phyloP scores from a whole-genome alignment of 768 basidiomycete genomes.

The Wakefieldia striispora region DNA sequence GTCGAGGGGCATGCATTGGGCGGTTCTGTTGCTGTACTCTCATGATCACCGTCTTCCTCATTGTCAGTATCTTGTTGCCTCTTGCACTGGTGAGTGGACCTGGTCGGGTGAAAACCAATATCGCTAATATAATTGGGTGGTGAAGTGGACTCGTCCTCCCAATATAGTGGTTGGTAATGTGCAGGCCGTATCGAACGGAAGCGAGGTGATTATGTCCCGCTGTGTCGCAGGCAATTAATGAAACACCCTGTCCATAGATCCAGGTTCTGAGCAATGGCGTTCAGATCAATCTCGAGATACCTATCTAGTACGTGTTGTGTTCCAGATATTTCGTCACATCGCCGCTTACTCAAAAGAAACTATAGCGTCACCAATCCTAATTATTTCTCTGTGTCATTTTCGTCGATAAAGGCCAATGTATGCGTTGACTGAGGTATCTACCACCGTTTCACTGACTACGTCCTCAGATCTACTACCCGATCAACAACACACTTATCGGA shows the following conservation, averaged over 20 bases:
- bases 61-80: conserved; percentile 63
- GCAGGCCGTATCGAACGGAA: conserved; percentile 36
- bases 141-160: conserved; percentile 77
- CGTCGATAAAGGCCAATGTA: conserved; percentile 62
- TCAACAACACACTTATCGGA: conserved; percentile 67
- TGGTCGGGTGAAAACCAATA: background rate
- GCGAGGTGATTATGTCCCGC: conserved; percentile 40
- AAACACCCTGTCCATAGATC: conserved; percentile 32
- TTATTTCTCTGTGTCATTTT: conserved; percentile 68
- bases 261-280: conserved; percentile 44
- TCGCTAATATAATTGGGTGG: conserved; percentile 3
- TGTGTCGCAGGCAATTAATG: conserved; percentile 10
- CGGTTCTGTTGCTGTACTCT: conserved; percentile 77
- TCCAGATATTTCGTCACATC: background rate
- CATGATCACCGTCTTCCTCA: conserved; percentile 60
- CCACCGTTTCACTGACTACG: conserved; percentile 3
- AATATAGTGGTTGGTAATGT: conserved; percentile 57
- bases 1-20: conserved; percentile 57
- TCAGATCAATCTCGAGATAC: conserved; percentile 58
- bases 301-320: conserved; percentile 53
- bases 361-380: conserved; percentile 78
- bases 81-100: conserved; percentile 57
- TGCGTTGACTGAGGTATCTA: conserved; percentile 5
- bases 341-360: conserved; percentile 5
- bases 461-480: conserved; percentile 68